Base-by-base conservation (phyloP, 139 green algal genomes). In the Tetradesmus lagerheimii region DNA sequence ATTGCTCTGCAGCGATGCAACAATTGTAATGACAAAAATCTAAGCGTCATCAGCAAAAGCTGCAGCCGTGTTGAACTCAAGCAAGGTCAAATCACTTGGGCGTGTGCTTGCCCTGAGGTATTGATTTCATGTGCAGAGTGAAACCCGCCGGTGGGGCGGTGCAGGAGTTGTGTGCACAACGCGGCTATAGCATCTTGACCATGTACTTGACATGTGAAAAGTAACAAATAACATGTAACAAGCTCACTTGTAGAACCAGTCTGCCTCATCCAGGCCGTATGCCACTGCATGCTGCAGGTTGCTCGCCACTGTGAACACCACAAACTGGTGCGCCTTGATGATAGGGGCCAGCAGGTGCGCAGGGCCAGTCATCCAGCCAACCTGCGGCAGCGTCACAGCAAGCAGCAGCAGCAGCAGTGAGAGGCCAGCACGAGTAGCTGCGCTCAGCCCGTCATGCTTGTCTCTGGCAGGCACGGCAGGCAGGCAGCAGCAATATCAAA, bases 291-390 rank as follows among this genome's bases (percentile, higher is more conserved):
- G 92, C 92, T 98, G 96, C 80, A 98, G 74, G 41, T 89, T 94
- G 38, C 89, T 94, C 18, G 95, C 89, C n/a, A 98, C 94, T 8
- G 94, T 97, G 87, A 98, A 98, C 4, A 94, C 93, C 57, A 98
- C 62, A 87, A 98, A 98, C 90, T 97, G 94, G 89, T 98, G 96
- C 6, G 96, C 96, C 90, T 97, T 97, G 85, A 95, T 92, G 86
- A 96, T 93, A 8, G 96, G 96, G 3, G 39, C 91, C 25, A 98
- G 83, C 79, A 98, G 83, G 34, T 38, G n/a, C 0, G 90, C 31
- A 4, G 96, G 95, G 27, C 95, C 95, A 0, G 95, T 95, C 85
- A 97, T 92, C 96, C 96, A 98, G 5, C 96, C 96, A 37, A 98
- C 93, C 95, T 98, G 93, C 75, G 90, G 20, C 43, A 34, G 14